These are phyloP conservation scores for Aspergillus amoenus DNA, from an alignment of 2,329 filamentous ascomycete genomes.

Conservation along the genomic window DNA sequence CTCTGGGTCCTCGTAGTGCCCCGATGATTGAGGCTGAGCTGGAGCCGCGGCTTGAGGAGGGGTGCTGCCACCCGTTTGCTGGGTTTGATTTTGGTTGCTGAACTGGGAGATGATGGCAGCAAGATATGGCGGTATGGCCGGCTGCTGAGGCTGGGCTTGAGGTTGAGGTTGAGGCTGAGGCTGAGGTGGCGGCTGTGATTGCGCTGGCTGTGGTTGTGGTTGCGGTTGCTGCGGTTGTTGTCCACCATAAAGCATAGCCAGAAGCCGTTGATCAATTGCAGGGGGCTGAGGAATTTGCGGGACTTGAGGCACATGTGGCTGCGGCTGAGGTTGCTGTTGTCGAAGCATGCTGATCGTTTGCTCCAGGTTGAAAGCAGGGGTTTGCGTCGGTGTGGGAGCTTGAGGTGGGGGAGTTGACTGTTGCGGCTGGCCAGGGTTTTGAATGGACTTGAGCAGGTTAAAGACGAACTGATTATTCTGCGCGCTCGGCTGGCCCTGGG, in stretches of 20 bases:
- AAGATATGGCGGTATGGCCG: slow-evolving; percentile 33
- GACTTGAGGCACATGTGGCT: slow-evolving; percentile 27
- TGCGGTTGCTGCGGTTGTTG: slow-evolving; percentile 35
- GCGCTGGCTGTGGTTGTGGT: slow-evolving; percentile 23
- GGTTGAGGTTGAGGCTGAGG: slow-evolving; percentile 19
- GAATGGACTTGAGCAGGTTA: slow-evolving; percentile 42
- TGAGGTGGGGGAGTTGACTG: slow-evolving; percentile 31
- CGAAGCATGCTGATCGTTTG: slow-evolving; percentile 42
- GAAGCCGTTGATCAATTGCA: slow-evolving; percentile 38
- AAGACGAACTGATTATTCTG: slow-evolving; percentile 35
- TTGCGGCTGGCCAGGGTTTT: slow-evolving; percentile 31
- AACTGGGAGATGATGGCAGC: slow-evolving; percentile 37
- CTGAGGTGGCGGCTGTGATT: slow-evolving; percentile 27
- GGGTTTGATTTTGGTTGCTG: slow-evolving; percentile 22
- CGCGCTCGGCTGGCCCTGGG: slow-evolving; percentile 15
- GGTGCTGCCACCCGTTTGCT: slow-evolving; percentile 15
- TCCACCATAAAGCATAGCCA: slow-evolving; percentile 35
- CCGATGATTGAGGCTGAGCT: neutral
- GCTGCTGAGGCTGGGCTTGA: slow-evolving; percentile 26
- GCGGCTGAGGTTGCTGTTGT: slow-evolving; percentile 28
- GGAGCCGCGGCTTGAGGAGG: slow-evolving; percentile 8
- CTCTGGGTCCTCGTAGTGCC: slow-evolving; percentile 41
- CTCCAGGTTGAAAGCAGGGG: slow-evolving; percentile 30
- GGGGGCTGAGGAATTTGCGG: slow-evolving; percentile 29
- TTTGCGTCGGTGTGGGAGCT: slow-evolving; percentile 23